Base-by-base conservation (phyloP, 768 basidiomycete genomes). In the Kwoniella pini region DNA sequence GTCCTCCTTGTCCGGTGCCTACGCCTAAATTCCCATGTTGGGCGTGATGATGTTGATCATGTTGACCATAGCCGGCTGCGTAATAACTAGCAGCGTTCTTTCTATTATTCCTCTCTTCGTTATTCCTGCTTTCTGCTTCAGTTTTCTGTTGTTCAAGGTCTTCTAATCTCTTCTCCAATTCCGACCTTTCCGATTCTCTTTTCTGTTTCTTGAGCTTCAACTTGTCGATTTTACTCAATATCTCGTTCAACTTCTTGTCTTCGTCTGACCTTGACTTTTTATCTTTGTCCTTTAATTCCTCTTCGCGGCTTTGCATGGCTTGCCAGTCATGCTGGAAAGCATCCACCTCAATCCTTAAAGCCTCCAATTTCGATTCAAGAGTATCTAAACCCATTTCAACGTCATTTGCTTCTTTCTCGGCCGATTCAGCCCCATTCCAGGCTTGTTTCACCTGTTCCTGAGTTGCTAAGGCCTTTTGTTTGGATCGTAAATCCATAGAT, bases 361-460 rank as follows among this genome's bases (percentile, higher is more conserved):
- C 57, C 13, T 62, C 66, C 28, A 77, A 61, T 31, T 64, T 63
- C 50, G 68, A 67, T 59, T 74, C 74, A 30, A 86, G 71, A 4
- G 62, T 80, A 2, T 82, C 83, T 42, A 86, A 65, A 11, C 78
- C 75, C 13, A 63, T 74, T 68, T 85, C 82, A 5, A 86, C 80
- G 1, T 75, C 78, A 22, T 57, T 68, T 0, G 79, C 74, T 57
- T 77, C 75, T 67, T 78, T 67, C 75, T 86, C 76, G 55, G 84
- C 67, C 13, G 83, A 80, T 21, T 79, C 80, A 9, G 84, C 82
- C 0, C 81, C 82, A 5, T 84, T 83, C 64, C 84, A 85, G 10
- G 89, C 86, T 54, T 90, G 86, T 71, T 89, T 91, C 12, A 88
- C 86, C 2, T 91, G 88, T 71, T 95, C 91, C 74, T 94, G 91